Evolutionary conservation across 1,139 yeast species (phyloP).

Genomic region (Sugiyamaella paludigena): DNA sequence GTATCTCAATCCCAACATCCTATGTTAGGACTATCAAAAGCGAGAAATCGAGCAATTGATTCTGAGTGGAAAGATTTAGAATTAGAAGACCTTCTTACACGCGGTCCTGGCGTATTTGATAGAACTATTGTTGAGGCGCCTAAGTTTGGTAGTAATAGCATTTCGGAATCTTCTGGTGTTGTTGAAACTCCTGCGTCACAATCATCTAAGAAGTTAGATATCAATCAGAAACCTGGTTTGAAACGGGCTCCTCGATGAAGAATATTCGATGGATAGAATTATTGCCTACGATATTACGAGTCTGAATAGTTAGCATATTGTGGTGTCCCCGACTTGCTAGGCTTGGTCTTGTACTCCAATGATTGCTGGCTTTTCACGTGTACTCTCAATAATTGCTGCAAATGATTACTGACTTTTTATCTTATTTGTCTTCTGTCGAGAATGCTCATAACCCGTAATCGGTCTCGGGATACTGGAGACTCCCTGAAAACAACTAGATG

Average conservation of each 20-base stretch:
- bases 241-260: constrained; percentile 5
- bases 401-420: too few species aligned
- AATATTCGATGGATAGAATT: not conserved
- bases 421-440: too few species aligned
- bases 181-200: not conserved
- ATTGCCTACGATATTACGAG: too few species aligned
- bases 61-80: constrained; percentile 40
- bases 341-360: too few species aligned
- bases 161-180: too few species aligned
- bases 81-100: constrained; percentile 27
- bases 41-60: constrained; percentile 22
- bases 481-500: too few species aligned
- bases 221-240: not conserved
- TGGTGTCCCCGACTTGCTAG: too few species aligned
- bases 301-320: too few species aligned
- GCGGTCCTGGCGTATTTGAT: constrained; percentile 24
- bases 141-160: not conserved
- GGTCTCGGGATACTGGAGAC: too few species aligned
- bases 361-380: too few species aligned
- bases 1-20: constrained; percentile 32
- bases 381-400: too few species aligned
- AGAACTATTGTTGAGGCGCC: constrained; percentile 17
- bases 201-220: not conserved
- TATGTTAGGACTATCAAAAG: constrained; percentile 27
- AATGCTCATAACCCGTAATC: too few species aligned